phyloP scores from a whole-genome alignment of 345 rosid genomes.

The Eucalyptus tenuipes region DNA sequence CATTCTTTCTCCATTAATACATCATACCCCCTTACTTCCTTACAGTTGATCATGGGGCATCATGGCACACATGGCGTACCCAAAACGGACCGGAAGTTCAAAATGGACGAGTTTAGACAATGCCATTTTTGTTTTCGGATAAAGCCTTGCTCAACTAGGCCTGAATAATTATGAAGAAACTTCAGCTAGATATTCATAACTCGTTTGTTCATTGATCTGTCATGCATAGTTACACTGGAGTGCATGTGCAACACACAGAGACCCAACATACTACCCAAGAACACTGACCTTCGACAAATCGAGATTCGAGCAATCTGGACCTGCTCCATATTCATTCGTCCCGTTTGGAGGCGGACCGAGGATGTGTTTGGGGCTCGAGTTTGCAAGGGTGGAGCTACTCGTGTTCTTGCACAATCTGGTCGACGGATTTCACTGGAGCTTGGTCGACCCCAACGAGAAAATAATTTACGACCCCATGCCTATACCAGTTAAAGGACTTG shows the following conservation, averaged over 20 bases:
- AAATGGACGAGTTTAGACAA: neutral
- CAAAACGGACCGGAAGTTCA: neutral
- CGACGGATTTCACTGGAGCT: conserved; percentile 3
- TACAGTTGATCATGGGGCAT: neutral
- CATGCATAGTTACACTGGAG: neutral
- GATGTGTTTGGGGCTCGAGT: conserved; percentile 9
- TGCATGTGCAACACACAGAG: neutral
- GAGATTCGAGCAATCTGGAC: conserved; percentile 2
- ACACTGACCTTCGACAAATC: conserved; percentile 1
- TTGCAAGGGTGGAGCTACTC: neutral
- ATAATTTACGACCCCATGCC: conserved; percentile 1
- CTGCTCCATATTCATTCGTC: neutral
- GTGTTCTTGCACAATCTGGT: conserved; percentile 11
- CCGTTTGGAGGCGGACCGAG: conserved; percentile 22
- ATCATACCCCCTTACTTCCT: neutral
- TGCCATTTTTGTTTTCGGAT: neutral
- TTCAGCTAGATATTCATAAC: neutral
- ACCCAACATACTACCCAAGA: neutral
- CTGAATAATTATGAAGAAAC: neutral
- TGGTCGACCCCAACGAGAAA: neutral
- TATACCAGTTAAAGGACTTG: conserved; percentile 2
- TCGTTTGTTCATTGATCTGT: neutral
- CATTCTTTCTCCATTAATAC: neutral
- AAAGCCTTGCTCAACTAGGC: neutral
- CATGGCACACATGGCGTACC: neutral